These are phyloP conservation scores for Penicillium alfredii DNA, from an alignment of 495 filamentous ascomycete species.

Conservation along the genomic window DNA sequence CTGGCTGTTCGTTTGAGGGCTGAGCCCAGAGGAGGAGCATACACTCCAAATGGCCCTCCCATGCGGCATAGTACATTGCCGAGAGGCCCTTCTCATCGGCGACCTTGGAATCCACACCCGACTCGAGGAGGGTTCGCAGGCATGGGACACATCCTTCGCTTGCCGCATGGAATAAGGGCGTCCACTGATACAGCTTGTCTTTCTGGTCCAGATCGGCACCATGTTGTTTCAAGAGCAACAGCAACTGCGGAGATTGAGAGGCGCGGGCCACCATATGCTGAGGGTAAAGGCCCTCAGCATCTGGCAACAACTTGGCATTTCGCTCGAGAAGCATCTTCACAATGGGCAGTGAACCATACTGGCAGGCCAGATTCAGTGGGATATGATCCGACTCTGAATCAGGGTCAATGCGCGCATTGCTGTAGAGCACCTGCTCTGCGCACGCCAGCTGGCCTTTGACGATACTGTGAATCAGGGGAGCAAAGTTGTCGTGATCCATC, in stretches of 20 bases:
- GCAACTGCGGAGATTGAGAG: conserved; percentile 68
- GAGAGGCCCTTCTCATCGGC: conserved; percentile 88
- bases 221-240: conserved; percentile 74
- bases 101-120: conserved; percentile 66
- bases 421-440: conserved; percentile 66
- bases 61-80: conserved; percentile 97
- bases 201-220: conserved; percentile 89
- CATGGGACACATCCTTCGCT: conserved; percentile 93
- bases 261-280: conserved; percentile 94
- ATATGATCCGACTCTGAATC: conserved; percentile 82
- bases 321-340: conserved; percentile 77
- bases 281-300: conserved; percentile 95
- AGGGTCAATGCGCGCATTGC: conserved; percentile 73
- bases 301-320: conserved; percentile 70
- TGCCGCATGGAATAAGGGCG: conserved; percentile 89
- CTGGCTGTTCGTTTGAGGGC: conserved; percentile 18
- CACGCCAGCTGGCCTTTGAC: conserved; percentile 75
- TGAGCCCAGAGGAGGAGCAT: conserved; percentile 77
- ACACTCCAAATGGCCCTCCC: conserved; percentile 94
- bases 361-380: conserved; percentile 88
- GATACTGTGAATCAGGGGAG: conserved; percentile 89
- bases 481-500: conserved; percentile 96
- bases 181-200: conserved; percentile 97
- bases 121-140: conserved; percentile 67
- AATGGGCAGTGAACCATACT: conserved; percentile 78